Evolutionary conservation across 2,329 filamentous ascomycete species (phyloP), one percentile per base, ranked within the genome.

Genomic region (Colletotrichum sp.): DNA sequence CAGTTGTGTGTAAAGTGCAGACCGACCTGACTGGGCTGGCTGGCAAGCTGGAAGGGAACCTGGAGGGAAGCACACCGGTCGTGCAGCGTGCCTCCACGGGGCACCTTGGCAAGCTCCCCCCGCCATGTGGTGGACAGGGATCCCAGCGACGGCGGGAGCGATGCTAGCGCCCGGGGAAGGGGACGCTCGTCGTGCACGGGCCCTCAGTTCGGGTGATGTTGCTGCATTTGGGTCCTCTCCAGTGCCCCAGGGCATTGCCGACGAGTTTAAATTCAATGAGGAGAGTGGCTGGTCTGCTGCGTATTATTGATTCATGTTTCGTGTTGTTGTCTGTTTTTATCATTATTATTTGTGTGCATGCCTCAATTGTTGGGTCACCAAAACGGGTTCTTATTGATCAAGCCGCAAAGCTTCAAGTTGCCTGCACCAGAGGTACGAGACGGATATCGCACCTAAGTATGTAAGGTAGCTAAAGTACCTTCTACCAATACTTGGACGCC

Each of bases 111-210:
- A 60, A 63, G 57, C 68, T 7, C 57, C 70, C 72, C 69, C 63
- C 44, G 69, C 21, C 73, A 72, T 68, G 69, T 32, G 64, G 73
- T 49, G 32, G 39, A 64, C 73, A 76, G 64, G 73, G 73, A 67
- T 72, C 52, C 18, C 52, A 72, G 64, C 30, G 28, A 60, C 57
- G 44, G 57, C 57, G 65, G 57, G 55, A 60, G 67, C 36, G 57
- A 57, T 71, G 59, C 52, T 71, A 74, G 67, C 34, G 44, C 52
- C 68, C 67, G 68, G 49, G 26, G 55, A 44, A 28, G 15, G 24
- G 12, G 15, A 36, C 7, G n/a, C 44, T 52, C 44, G 21, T 30
- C 57, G 32, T 34, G 72, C 72, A 75, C 73, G 57, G 73, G 44
- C 73, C 73, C 8, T 68, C 57, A 36, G 73, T 64, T 76, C 69